Evolutionary conservation across 768 basidiomycete genomes (phyloP), one percentile per base, ranked within the genome.

Genomic region (Leccinum obscurum): DNA sequence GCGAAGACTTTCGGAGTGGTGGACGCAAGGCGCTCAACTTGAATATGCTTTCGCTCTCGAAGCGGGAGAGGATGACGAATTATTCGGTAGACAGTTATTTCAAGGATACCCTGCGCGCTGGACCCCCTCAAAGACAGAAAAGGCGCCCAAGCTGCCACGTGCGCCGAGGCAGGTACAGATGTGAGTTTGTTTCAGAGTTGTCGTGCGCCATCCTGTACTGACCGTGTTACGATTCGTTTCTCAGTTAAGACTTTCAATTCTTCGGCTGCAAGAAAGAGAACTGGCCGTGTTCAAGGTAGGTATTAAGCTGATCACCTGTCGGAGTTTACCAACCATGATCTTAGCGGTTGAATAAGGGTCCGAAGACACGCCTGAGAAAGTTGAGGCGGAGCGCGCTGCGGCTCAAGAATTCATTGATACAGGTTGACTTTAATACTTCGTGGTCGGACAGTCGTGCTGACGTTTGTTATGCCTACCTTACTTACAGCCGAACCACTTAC

Each of bases 41-140:
- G 69, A 90, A 89, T 64, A 84, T 93, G 63, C 79, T 93, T 4
- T 92, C 95, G 28, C 81, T 96, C 20, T 93, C 92, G 41, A 98
- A 98, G 78, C 87, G 96, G 4, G 94, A 95, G 73, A 86, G 96
- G 62, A 95, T 95, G 76, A 84, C 86, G 37, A 96, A 95, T 69
- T 98, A 97, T 74, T 95, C 93, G 0, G 91, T 98, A 37, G 95
- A 98, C 69, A 88, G 84, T 54, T 99, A 99, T 74, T 97, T 95
- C 83, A 92, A 95, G 74, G 93, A 95, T 70, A 88, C 90, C 0
- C 79, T 98, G 68, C 87, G 92, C 14, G 85, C 85, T 9, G 90
- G 90, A 0, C 85, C 89, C 1, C 28, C 28, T 85, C 86, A 20
- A 93, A 94, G 74, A 77, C 78, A 26, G 89, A 92, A 60, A 96